Evolutionary conservation across 768 basidiomycete genomes (phyloP), one percentile per base, ranked within the genome.

Genomic region (Arthromyces matolae): DNA sequence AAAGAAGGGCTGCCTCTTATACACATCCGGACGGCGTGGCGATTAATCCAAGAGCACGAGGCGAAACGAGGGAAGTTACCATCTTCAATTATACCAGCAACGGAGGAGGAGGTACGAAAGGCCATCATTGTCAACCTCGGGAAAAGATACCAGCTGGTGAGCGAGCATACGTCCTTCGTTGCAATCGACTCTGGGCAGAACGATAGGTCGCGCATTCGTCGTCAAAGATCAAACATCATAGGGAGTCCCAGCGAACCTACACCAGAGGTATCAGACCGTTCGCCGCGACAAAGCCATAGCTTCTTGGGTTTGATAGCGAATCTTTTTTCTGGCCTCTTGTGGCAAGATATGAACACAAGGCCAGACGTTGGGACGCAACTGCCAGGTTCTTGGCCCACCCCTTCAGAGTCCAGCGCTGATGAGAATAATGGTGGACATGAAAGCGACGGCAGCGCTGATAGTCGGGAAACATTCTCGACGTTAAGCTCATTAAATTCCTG

Each of bases 21-120:
- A 22, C 83, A 84, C 55, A 71, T 75, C 0, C 64, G 84, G 31
- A 75, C 79, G 5, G 82, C 80, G 2, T 73, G 76, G 47, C 64
- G 65, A 12, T 65, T 84, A 23, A 77, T 84, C n/a, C 72, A 72
- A 53, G 79, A 79, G 14, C 59, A 81, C 34, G 69, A 74, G 37
- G 71, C 71, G 20, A 46, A 50, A 4, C 56, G 47, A 18, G 65
- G 64, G 16, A 65, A 63, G n/a, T 62, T 71, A 19, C 71, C 69
- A 4, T 51, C 42, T 8, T 51, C 67, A 4, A 47, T 62, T 5
- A 51, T 56, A 6, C 51, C 42, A 14, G 63, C 67, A 24, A 59
- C 66, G 1, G 59, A 63, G 1, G 69, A 66, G 0, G 66, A 71
- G 19, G 57, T 71, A 23, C 65, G 66, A 20, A 73, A 67, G 58